phyloP scores from a whole-genome alignment of 257 asterid genomes.

The Handroanthus guayacan region DNA sequence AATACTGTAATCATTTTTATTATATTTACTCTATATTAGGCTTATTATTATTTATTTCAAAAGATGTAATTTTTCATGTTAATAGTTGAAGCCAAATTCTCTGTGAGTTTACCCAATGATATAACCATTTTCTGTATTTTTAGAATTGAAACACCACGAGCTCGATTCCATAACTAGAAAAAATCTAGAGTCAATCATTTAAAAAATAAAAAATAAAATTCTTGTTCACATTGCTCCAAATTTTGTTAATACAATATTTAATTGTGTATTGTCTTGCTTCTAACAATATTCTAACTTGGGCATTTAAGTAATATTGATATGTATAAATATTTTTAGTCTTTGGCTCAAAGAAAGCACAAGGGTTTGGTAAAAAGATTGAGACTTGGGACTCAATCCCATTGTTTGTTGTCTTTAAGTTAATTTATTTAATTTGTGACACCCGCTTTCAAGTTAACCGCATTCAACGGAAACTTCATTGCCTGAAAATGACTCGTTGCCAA shows the following conservation, averaged over 20 bases:
- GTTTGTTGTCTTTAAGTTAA: constrained; percentile 44
- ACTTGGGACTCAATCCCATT: constrained; percentile 41
- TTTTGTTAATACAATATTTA: not conserved
- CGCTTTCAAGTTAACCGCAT: constrained; percentile 54
- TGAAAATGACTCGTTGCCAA: constrained; percentile 59
- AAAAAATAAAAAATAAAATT: no score
- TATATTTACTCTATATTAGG: no score
- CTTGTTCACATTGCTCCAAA: no score
- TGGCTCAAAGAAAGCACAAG: constrained; percentile 47
- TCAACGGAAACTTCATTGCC: constrained; percentile 45
- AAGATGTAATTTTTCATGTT: no score
- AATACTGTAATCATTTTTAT: no score
- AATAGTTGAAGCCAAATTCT: no score
- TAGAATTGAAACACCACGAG: no score
- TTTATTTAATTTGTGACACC: constrained; percentile 35
- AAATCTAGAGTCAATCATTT: no score
- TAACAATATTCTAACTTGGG: not conserved
- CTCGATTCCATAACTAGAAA: no score
- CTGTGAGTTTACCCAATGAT: no score
- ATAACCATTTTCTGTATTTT: no score
- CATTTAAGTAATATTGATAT: not conserved
- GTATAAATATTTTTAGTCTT: constrained; percentile 34
- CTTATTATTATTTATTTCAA: no score
- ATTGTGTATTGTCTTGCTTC: not conserved
- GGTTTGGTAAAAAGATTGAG: constrained; percentile 45